Base-by-base conservation (phyloP, 768 basidiomycete species). In the Neoboletus magnificus region DNA sequence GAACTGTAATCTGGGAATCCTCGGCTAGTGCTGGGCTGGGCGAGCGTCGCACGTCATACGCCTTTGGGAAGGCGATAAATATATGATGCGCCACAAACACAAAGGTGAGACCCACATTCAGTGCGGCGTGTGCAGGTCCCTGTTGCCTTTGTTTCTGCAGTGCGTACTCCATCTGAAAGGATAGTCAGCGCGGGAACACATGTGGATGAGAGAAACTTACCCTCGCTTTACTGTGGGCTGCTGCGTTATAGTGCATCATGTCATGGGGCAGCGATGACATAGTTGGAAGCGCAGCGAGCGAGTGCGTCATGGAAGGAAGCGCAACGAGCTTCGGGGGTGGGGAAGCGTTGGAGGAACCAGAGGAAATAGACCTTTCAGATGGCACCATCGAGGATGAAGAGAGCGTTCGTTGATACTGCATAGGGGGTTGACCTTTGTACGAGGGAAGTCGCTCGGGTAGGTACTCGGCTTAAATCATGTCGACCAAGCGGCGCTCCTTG, bases 321-420 rank as follows among this genome's bases (percentile, higher is more conserved):
- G 70, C 55, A 12, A 61, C 62, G 50, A 73, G 68, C 23, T 66
- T 62, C 23, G 54, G 56, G 50, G 70, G 70, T 9, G 68, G 68
- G 23, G 71, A 70, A 15, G 70, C 55, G 22, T 61, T 57, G 55
- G 71, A 68, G 8, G 71, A 71, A 47, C 61, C 59, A 52, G 70
- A 71, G 52, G 70, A 71, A 23, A 60, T 67, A 40, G 69, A 71
- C 60, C 69, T 58, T 57, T 73, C 68, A 30, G 70, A 71, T 39
- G 61, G 62, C 22, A 57, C 66, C 70, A 71, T 71, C 15, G 71
- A 73, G 42, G 70, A 71, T 49, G 61, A 62, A 25, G 71, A 71
- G 52, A 50, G 5, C 1, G 67, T 63, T 27, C 69, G 71, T 54
- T 63, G 71, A 54, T 67, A 69, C 48, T 62, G 66, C 69, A 73